phyloP scores from a whole-genome alignment of 371 early-diverging fungal genomes.

The Mucor circinelloides region DNA sequence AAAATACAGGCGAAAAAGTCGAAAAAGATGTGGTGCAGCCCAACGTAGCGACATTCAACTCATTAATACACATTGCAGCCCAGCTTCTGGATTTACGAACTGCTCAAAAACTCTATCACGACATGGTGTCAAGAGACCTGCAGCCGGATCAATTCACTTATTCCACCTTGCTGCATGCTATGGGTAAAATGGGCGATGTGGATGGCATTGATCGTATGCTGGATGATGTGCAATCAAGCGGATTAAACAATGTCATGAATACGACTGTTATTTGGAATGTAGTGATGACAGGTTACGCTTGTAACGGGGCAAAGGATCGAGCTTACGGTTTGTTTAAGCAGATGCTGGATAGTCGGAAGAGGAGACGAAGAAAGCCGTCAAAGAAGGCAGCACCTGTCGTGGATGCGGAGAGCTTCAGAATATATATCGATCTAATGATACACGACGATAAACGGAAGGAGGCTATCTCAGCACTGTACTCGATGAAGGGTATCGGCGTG shows the following conservation, averaged over 20 bases:
- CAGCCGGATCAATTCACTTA: conserved; percentile 44
- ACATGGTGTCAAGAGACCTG: conserved; percentile 42
- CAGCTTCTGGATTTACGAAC: conserved; percentile 40
- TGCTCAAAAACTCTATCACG: conserved; percentile 51
- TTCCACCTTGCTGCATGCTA: conserved; percentile 35
- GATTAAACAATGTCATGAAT: background rate
- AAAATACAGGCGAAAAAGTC: background rate
- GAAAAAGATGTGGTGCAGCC: conserved; percentile 25
- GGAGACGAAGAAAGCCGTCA: background rate
- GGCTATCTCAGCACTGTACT: conserved; percentile 22
- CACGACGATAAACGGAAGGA: conserved; percentile 17
- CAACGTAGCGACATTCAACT: conserved; percentile 36
- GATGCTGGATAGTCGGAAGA: conserved; percentile 4
- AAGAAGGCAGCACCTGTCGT: conserved; percentile 25
- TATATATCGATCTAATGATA: conserved; percentile 36
- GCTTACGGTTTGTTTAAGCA: conserved; percentile 36
- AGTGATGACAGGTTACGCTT: conserved; percentile 36
- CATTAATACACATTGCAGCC: conserved; percentile 45
- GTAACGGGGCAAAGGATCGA: conserved; percentile 25
- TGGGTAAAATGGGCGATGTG: conserved; percentile 42
- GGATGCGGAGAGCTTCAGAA: conserved; percentile 40
- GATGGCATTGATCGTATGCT: conserved; percentile 40
- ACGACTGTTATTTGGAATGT: conserved; percentile 44
- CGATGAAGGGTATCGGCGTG: conserved; percentile 23
- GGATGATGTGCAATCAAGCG: conserved; percentile 16